Conservation (phyloP, 108 stramenopile genomes). For the Mayamaea pseudoterrestris region DNA sequence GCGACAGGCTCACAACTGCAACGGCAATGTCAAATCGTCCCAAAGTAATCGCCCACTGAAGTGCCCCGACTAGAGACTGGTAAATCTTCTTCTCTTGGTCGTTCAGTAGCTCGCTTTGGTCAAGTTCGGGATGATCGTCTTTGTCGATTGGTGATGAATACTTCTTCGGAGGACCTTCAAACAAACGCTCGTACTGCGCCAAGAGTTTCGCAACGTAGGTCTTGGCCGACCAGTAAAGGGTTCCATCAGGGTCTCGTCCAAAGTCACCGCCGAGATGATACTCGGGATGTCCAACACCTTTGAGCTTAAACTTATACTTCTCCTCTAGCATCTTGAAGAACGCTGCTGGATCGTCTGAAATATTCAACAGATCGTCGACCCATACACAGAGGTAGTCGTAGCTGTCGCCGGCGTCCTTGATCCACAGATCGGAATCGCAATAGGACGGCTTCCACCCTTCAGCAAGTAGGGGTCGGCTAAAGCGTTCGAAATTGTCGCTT, state of each 20-base stretch:
- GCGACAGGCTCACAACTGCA: constrained; percentile 11
- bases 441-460: too few relatives aligned
- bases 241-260: constrained; percentile 15
- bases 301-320: constrained; percentile 18
- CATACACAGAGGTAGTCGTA: constrained; percentile 17
- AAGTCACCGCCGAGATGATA: constrained; percentile 25
- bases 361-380: constrained; percentile 19
- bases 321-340: constrained; percentile 6
- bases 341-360: constrained; percentile 7
- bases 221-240: neutral
- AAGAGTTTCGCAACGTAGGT: constrained; percentile 7
- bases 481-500: too few relatives aligned
- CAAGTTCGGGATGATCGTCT: constrained; percentile 18
- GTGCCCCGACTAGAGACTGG: constrained; percentile 20
- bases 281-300: constrained; percentile 15
- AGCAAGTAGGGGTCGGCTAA: too few relatives aligned
- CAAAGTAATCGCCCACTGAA: constrained; percentile 23
- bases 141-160: neutral
- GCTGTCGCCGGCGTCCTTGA: constrained; percentile 4
- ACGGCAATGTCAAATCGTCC: constrained; percentile 26
- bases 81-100: constrained; percentile 7
- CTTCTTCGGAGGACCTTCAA: neutral
- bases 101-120: constrained; percentile 8
- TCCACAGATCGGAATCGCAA: constrained; percentile 36
- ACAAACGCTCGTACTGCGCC: constrained; percentile 8